Base-by-base conservation (phyloP, 2,329 filamentous ascomycete genomes). In the Teratosphaeriaceae sp. region DNA sequence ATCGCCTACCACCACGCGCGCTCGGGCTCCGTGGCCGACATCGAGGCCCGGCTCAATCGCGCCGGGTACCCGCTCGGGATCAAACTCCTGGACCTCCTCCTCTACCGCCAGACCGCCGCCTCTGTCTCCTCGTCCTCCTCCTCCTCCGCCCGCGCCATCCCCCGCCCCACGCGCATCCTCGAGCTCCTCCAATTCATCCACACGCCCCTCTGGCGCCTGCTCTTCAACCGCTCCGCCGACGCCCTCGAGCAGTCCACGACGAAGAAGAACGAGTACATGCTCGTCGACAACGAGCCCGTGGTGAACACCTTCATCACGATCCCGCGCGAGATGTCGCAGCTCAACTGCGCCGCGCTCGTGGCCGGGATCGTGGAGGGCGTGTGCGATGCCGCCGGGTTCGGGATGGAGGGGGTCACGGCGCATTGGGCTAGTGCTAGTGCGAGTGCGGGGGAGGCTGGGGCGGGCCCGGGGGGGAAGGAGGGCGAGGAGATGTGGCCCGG, bases 251-350 rank as follows among this genome's bases (percentile, higher is more conserved):
- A 92, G 68, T 87, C 82, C 46, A 82, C 85, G 7, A 79, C 82
- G 41, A 90, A 88, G 40, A 83, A 87, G 7, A 88, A 92, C 56
- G 90, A 97, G 71, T 98, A 97, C 73, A 97, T 98, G 90, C 92
- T 98, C 57, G 87, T 89, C 57, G 92, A 98, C 69, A 97, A 98
- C 68, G 92, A 97, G 64, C 92, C 92, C 18, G 75, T 97, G 39
- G 90, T 97, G 29, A 97, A 96, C 67, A 83, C 84, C 49, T 97
- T 92, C 69, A 85, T 98, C 61, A 88, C 82, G 57, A 84, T 97
- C 41, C 92, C 92, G 13, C 84, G 84, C 59, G 92, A 98, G 68
- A 94, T 98, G 86, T 88, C 79, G 67, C 86, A 92, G 76, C 75
- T 98, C 59, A 97, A 96, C 65, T 96, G 90, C 66, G 92, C 90